Percentiles rank a stretch among this genome's conserved stretches.
Evolutionary conservation across 371 early-diverging fungal species (phyloP).

Genomic region (Apophysomyces elegans): DNA sequence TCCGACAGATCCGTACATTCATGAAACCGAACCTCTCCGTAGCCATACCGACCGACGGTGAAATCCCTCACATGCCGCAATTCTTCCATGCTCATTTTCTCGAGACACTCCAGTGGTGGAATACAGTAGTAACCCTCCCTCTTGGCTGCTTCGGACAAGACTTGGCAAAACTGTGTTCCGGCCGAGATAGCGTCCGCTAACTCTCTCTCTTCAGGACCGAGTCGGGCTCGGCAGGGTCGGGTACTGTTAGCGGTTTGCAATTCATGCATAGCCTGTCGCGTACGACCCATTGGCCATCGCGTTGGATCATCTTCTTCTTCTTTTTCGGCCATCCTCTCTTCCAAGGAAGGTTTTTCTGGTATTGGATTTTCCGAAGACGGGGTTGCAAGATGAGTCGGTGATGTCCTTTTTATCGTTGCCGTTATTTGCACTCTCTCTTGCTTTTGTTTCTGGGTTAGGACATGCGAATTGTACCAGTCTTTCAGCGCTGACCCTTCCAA

Average conservation of each 20-base stretch:
- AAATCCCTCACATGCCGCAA: conserved; percentile 76
- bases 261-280: no score
- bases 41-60: conserved; percentile 68
- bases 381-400: not conserved
- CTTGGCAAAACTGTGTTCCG: not conserved
- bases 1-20: conserved; percentile 82
- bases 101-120: conserved; percentile 36
- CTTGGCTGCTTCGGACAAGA: conserved; percentile 3
- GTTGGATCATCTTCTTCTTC: no score
- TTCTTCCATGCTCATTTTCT: conserved; percentile 65
- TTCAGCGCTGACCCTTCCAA: no score
- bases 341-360: not conserved
- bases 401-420: not conserved
- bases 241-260: no score
- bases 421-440: not conserved
- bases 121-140: conserved; percentile 40
- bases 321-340: no score
- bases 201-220: not conserved
- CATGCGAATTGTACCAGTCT: no score
- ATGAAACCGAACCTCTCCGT: conserved; percentile 81
- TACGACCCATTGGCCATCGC: no score
- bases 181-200: not conserved
- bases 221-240: no score
- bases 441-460: no score
- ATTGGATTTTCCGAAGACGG: not conserved